Evolutionary conservation across 768 basidiomycete genomes (phyloP).

Genomic region (Xerocomus spinulosus): DNA sequence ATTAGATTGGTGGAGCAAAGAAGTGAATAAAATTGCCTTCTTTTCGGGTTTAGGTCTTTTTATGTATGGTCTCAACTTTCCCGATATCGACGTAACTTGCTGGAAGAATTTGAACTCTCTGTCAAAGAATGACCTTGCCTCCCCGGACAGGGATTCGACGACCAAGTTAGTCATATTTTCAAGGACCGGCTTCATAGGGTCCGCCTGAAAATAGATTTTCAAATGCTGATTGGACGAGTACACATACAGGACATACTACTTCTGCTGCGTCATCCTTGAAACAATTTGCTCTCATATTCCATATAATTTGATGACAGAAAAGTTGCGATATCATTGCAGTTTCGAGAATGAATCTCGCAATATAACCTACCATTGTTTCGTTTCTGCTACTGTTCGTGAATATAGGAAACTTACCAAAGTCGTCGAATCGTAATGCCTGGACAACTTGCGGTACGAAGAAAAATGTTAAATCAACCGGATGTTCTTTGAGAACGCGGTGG

Average conservation of each 20-base stretch:
- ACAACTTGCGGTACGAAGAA: conserved; percentile 99
- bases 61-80: conserved; percentile 94
- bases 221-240: neutral
- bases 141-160: conserved; percentile 81
- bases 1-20: neutral
- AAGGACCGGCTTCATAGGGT: conserved; percentile 94
- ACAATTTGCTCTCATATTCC: conserved; percentile 99
- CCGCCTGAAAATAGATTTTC: conserved; percentile 52
- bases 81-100: conserved; percentile 96
- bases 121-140: conserved; percentile 85
- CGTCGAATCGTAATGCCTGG: conserved; percentile 89
- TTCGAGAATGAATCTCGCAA: conserved; percentile 92
- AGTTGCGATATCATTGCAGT: conserved; percentile 95
- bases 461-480: conserved; percentile 92
- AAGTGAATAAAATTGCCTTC: conserved; percentile 53
- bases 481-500: conserved; percentile 89
- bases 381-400: neutral
- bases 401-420: conserved; percentile 54
- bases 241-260: conserved; percentile 45
- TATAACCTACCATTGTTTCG: conserved; percentile 61
- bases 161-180: conserved; percentile 80
- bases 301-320: conserved; percentile 99
- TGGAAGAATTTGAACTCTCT: conserved; percentile 95
- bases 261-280: conserved; percentile 89
- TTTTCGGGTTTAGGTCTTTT: conserved; percentile 95